Evolutionary conservation across 2,329 filamentous ascomycete species (phyloP).

Genomic region (Penicillium capsulatum): DNA sequence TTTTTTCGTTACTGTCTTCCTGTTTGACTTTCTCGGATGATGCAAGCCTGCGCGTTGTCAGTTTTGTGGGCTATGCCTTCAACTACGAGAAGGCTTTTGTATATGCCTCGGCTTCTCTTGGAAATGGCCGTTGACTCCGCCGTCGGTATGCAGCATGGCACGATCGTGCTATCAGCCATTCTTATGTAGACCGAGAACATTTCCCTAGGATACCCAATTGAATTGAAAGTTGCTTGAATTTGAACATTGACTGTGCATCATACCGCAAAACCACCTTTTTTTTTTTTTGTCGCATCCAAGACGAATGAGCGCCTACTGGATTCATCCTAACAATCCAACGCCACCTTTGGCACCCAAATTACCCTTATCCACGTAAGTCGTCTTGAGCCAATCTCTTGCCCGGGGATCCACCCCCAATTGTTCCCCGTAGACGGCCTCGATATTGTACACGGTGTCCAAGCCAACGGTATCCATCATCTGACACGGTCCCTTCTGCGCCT

Average conservation of each 20-base stretch:
- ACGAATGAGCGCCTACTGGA: too few species aligned
- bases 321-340: slow-evolving; percentile 14
- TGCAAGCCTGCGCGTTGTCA: neutral
- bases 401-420: slow-evolving; percentile 8
- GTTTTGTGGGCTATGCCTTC: too few species aligned
- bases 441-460: slow-evolving; percentile 22
- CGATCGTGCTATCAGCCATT: too few species aligned
- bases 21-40: neutral
- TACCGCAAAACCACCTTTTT: too few species aligned
- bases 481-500: slow-evolving; percentile 18
- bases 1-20: slow-evolving; percentile 2
- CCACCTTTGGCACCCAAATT: slow-evolving; percentile 18
- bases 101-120: neutral
- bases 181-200: neutral
- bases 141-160: too few species aligned
- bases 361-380: slow-evolving; percentile 17
- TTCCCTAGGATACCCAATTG: neutral
- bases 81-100: neutral
- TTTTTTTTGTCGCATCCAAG: too few species aligned
- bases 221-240: neutral
- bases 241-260: too few species aligned
- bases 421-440: slow-evolving; percentile 16
- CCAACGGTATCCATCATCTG: slow-evolving; percentile 24
- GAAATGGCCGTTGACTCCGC: too few species aligned
- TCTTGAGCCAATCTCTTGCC: slow-evolving; percentile 18